These are phyloP conservation scores for Magnolia officinalis DNA, from an alignment of 164 flowering plant genomes.

Conservation along the genomic window DNA sequence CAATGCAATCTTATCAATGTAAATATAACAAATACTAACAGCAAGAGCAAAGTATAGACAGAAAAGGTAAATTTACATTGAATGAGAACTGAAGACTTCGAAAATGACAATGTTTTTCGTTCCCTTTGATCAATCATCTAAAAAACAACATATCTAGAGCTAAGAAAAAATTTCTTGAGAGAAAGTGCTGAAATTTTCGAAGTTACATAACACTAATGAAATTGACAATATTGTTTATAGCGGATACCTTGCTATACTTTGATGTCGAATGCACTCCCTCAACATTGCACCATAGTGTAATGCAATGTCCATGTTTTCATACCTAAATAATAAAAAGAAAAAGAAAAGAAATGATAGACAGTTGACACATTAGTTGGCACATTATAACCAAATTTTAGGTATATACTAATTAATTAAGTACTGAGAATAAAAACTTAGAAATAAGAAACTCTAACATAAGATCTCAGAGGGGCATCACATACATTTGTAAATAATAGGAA, in stretches of 20 bases:
- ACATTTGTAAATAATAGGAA: neutral
- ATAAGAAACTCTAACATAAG: neutral
- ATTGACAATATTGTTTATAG: neutral
- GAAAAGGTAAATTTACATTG: no score
- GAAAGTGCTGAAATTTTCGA: neutral
- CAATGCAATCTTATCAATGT: no score
- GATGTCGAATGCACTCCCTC: constrained; percentile 98
- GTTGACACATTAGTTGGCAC: neutral
- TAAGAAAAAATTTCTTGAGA: neutral
- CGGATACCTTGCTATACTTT: constrained; percentile 58
- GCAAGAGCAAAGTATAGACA: no score
- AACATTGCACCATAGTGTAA: constrained; percentile 94
- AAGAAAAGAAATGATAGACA: constrained; percentile 3
- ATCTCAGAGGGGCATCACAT: neutral
- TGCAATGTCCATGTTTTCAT: constrained; percentile 76
- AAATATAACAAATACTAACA: no score
- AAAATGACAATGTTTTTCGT: no score
- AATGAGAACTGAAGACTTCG: no score
- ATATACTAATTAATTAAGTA: neutral
- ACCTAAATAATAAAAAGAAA: constrained; percentile 32
- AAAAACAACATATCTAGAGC: no score
- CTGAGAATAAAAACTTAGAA: neutral
- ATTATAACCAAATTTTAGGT: neutral
- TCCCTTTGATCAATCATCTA: no score
- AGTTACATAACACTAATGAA: neutral